Percentiles rank a stretch among this genome's conserved stretches.
Evolutionary conservation across 768 basidiomycete genomes (phyloP).

Genomic region (Mycena metata): DNA sequence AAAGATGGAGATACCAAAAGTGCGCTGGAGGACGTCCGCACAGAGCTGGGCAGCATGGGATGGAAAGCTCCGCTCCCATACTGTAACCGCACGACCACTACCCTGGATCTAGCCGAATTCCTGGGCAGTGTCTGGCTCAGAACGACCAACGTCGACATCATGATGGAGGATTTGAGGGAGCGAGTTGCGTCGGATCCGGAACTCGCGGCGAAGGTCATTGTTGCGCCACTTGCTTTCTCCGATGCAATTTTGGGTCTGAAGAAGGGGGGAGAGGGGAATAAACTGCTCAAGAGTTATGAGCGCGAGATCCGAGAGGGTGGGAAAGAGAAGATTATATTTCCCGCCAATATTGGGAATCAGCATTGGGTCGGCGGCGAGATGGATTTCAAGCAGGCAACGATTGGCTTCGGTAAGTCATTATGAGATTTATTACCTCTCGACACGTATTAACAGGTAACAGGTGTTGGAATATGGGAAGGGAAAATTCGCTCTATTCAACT

Average conservation of each 20-base stretch:
- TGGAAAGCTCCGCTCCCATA: slow-evolving; percentile 24
- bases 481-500: no score
- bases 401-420: slow-evolving; percentile 12
- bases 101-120: slow-evolving; percentile 8
- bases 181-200: slow-evolving; percentile 15
- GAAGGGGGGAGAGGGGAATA: background rate
- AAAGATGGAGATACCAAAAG: background rate
- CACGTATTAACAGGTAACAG: no score
- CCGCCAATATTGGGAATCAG: slow-evolving; percentile 2
- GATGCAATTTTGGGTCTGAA: background rate
- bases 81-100: background rate
- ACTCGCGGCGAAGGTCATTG: slow-evolving; percentile 9
- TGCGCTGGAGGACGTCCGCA: background rate
- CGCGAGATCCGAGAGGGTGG: background rate
- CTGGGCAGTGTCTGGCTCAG: slow-evolving; percentile 27
- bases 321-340: slow-evolving; percentile 5
- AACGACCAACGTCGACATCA: slow-evolving; percentile 24
- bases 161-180: slow-evolving; percentile 28
- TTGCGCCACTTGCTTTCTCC: slow-evolving; percentile 26
- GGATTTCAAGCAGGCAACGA: background rate
- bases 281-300: slow-evolving; percentile 6
- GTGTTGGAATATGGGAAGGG: no score
- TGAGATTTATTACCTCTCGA: no score
- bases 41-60: background rate
- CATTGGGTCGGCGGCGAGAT: slow-evolving; percentile 18